These are phyloP conservation scores for Ramichloridium luteum DNA, from an alignment of 2,329 filamentous ascomycete species.

Conservation along the genomic window DNA sequence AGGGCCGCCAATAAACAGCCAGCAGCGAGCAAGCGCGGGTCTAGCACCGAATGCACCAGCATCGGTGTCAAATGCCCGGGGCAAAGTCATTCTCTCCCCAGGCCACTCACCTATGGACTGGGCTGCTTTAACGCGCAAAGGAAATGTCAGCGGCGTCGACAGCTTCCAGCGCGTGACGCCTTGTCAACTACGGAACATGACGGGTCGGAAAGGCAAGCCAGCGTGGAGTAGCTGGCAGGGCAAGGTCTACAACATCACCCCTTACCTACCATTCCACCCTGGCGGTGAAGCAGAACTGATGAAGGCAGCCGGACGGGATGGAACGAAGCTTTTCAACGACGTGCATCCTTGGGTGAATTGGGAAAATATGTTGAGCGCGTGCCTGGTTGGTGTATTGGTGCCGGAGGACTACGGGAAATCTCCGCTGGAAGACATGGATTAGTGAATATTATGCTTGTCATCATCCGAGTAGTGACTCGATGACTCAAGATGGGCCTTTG, in stretches of 20 bases:
- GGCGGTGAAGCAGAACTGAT: constrained; percentile 71
- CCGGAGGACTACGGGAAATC: constrained; percentile 36
- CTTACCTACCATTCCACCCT: constrained; percentile 82
- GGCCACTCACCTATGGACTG: constrained; percentile 94
- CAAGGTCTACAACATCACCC: constrained; percentile 86
- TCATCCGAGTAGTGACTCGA: no score
- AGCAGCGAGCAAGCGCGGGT: constrained; percentile 26
- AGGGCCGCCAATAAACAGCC: constrained; percentile 28
- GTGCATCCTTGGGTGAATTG: constrained; percentile 58
- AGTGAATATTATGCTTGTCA: no score
- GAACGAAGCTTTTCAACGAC: constrained; percentile 49
- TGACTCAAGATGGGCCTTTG: no score
- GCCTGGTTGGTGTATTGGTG: constrained; percentile 50
- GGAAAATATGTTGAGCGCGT: constrained; percentile 52
- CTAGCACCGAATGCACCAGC: constrained; percentile 21
- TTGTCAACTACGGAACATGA: constrained; percentile 62
- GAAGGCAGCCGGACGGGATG: constrained; percentile 65
- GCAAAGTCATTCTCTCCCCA: constrained; percentile 70
- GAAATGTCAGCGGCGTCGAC: constrained; percentile 36
- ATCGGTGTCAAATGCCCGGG: constrained; percentile 32
- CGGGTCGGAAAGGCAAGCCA: constrained; percentile 66
- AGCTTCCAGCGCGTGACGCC: constrained; percentile 64
- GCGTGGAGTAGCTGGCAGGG: constrained; percentile 86
- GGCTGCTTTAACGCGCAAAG: constrained; percentile 63
- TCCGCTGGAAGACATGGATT: constrained; percentile 49